phyloP scores from a whole-genome alignment of 345 rosid genomes.

The sweet orange (Citrus sinensis) region DNA sequence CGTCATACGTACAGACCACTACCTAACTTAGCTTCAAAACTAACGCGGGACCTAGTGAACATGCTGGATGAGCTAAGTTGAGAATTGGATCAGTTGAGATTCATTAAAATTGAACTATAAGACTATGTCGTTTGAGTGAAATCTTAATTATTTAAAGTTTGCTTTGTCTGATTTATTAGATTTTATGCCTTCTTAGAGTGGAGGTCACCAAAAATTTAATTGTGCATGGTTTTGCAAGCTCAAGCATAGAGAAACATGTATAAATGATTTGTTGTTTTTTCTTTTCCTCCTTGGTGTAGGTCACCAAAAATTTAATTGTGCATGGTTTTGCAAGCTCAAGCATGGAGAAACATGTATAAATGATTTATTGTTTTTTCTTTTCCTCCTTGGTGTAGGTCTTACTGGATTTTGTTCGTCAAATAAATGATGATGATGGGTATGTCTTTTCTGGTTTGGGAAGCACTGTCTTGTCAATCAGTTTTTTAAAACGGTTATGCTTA shows the following conservation, averaged over 20 bases:
- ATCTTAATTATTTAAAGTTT: not conserved
- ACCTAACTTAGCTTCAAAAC: not conserved
- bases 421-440: slow-evolving; percentile 98
- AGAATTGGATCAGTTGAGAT: not conserved
- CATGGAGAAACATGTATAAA: not conserved
- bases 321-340: slow-evolving; percentile 13
- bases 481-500: not conserved
- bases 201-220: not conserved
- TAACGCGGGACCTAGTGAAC: not conserved
- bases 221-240: slow-evolving; percentile 9
- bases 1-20: not conserved
- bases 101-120: not conserved
- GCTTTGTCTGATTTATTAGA: not conserved
- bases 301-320: slow-evolving; percentile 11
- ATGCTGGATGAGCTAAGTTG: not conserved
- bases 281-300: slow-evolving; percentile 42
- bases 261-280: slow-evolving; percentile 10
- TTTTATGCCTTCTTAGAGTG: not conserved
- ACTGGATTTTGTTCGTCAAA: slow-evolving; percentile 85
- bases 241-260: slow-evolving; percentile 1
- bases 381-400: slow-evolving; percentile 56
- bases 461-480: not conserved
- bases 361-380: slow-evolving; percentile 8
- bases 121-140: not conserved
- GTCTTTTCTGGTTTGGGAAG: slow-evolving; percentile 17